These are phyloP conservation scores for Rhizophagus sp. DNA, from an alignment of 192 early-diverging fungal species.

Conservation along the genomic window DNA sequence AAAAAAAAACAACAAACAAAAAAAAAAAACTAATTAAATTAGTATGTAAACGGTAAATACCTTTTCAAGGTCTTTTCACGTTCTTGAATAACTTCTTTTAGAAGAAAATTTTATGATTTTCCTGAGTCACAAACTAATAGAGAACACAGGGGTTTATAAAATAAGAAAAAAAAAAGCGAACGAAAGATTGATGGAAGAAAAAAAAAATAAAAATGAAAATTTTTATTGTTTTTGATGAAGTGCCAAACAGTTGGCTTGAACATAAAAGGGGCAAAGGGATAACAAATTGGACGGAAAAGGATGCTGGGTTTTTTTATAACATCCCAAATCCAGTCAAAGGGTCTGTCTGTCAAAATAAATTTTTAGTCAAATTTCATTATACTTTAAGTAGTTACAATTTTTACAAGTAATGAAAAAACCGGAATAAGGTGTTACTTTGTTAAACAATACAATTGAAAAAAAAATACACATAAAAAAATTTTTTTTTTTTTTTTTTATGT, in stretches of 20 bases:
- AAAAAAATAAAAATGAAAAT: neutral
- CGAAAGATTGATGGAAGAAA: neutral
- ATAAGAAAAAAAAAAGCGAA: neutral
- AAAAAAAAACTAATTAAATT: neutral
- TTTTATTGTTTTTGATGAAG: neutral
- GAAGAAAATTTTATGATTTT: neutral
- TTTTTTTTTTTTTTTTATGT: no score
- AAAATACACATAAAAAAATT: no score
- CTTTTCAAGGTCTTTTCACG: neutral
- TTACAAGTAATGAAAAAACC: no score
- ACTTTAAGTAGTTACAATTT: no score
- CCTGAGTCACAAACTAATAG: constrained; percentile 8
- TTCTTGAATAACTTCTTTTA: constrained; percentile 15
- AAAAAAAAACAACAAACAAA: neutral
- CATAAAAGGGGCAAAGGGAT: constrained; percentile 29
- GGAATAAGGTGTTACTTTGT: no score
- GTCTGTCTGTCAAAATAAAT: constrained; percentile 1
- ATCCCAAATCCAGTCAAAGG: constrained; percentile 18
- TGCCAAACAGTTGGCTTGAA: constrained; percentile 27
- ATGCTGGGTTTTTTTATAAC: constrained; percentile 21
- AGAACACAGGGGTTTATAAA: neutral
- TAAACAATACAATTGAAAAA: no score
- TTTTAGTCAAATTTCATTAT: no score
- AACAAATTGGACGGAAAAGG: constrained; percentile 33
- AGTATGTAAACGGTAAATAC: neutral